Conservation (phyloP, 495 filamentous ascomycete genomes). For the Penicillium samsonianum region DNA sequence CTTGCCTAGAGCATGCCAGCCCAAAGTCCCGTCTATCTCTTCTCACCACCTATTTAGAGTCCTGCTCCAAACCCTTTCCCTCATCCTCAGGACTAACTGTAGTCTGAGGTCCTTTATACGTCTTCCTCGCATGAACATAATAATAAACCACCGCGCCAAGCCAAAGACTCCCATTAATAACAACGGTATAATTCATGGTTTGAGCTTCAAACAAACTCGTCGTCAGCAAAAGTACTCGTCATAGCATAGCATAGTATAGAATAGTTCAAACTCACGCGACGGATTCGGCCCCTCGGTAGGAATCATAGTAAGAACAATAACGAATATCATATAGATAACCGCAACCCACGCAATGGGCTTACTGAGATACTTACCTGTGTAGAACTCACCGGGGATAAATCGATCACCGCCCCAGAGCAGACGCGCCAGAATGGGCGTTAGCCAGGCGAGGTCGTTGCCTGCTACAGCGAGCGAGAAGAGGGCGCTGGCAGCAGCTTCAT, state of each 20-base stretch:
- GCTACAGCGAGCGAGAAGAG: constrained; percentile 65
- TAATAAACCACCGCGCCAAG: constrained; percentile 62
- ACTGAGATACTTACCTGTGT: constrained; percentile 50
- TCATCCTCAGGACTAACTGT: constrained; percentile 49
- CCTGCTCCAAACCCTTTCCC: constrained; percentile 15
- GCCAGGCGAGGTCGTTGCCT: constrained; percentile 63
- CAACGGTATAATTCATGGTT: constrained; percentile 66
- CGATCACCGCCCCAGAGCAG: constrained; percentile 62
- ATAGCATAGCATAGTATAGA: no score
- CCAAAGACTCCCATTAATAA: constrained; percentile 65
- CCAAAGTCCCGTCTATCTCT: background rate
- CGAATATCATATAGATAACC: constrained; percentile 53
- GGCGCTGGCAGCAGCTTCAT: constrained; percentile 57
- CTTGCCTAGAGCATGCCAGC: background rate
- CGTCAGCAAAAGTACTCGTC: constrained; percentile 26
- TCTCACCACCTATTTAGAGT: background rate
- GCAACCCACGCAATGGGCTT: constrained; percentile 58
- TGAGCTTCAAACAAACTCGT: constrained; percentile 34
- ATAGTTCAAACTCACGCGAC: constrained; percentile 21
- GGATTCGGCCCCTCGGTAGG: constrained; percentile 55
- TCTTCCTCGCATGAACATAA: constrained; percentile 64
- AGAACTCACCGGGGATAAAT: constrained; percentile 65
- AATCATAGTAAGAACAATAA: constrained; percentile 55
- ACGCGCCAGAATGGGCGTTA: constrained; percentile 62
- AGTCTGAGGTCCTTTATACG: constrained; percentile 71